These are phyloP conservation scores for Lentithecium fluviatile DNA, from an alignment of 495 filamentous ascomycete species.

Conservation along the genomic window DNA sequence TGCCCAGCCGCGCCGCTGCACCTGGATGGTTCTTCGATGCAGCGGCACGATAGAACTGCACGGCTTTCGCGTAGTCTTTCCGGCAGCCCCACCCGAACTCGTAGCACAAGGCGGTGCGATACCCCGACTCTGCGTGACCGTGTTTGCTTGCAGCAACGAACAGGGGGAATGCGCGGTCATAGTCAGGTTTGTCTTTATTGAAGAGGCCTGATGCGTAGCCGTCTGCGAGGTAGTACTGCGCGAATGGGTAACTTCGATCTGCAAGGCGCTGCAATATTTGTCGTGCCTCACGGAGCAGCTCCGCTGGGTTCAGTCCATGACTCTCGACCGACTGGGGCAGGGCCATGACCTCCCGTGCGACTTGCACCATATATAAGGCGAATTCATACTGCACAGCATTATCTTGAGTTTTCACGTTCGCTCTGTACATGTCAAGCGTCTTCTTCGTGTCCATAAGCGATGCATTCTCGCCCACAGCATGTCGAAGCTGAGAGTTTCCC, in stretches of 20 bases:
- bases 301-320: constrained; percentile 46
- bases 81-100: constrained; percentile 97
- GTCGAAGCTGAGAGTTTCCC: constrained; percentile 74
- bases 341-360: constrained; percentile 65
- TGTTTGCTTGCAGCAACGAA: constrained; percentile 95
- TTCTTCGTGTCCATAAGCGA: constrained; percentile 85
- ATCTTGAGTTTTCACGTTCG: constrained; percentile 93
- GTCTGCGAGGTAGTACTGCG: constrained; percentile 95
- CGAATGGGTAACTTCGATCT: constrained; percentile 87
- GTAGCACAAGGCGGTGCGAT: constrained; percentile 90
- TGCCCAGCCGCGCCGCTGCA: constrained; percentile 86
- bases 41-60: constrained; percentile 85
- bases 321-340: constrained; percentile 30
- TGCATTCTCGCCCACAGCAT: constrained; percentile 80
- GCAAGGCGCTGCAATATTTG: constrained; percentile 82
- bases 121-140: constrained; percentile 93
- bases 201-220: constrained; percentile 93
- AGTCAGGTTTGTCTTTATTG: constrained; percentile 85
- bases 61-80: constrained; percentile 83
- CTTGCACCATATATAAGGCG: constrained; percentile 86
- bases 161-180: constrained; percentile 83
- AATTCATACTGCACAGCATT: constrained; percentile 88
- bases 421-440: constrained; percentile 95
- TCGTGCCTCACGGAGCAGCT: constrained; percentile 82
- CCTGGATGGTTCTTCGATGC: constrained; percentile 94